Base-by-base conservation (phyloP, 2,329 filamentous ascomycete genomes). In the Verticillium zaregamsianum region DNA sequence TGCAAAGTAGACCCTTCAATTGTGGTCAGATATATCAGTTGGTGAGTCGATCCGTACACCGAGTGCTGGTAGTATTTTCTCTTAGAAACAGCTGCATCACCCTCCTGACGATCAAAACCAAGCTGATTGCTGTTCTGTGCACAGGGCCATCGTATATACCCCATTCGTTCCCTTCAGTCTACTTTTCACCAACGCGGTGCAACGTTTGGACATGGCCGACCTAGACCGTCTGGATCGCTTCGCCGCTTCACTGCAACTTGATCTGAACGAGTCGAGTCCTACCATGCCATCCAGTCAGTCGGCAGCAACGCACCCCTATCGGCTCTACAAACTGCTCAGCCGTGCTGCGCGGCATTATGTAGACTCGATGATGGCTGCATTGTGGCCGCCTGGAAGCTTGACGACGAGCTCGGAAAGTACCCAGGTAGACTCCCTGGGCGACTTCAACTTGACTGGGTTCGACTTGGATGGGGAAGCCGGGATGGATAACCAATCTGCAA, bases 131-230 rank as follows among this genome's bases (percentile, higher is more conserved):
- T 52, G 28, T 17, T 40, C 5, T 7, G 17, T 3, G 37, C 28
- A 59, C 31, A 77, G 76, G 75, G 69, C 71, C 1, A 66, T 77
- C 3, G 56, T 77, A 1, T 69, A 76, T 20, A 68, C 64, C 1
- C 74, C 76, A 3, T 78, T 77, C 61, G 70, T 74, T 2, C 70
- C 76, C 2, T 78, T 77, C 58, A 76, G 69, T 55, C 73, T 77
- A 5, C 49, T 77, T 0, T 74, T 77, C 57, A 71, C 69, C 0
- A 69, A 68, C 8, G 68, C 68, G 5, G 65, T 77, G 31, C 68
- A 72, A 59, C 63, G 65, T 25, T 63, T 64, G 6, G 67, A 72
- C 54, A 23, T 57, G 23, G 61, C 58, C 25, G 69, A 72, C 32
- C 58, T 73, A 35, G 40, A 39, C 59, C 58, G 64, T 9, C 57